Percentiles rank a stretch among this genome's conserved stretches.
These are phyloP conservation scores for Cerioporus squamosus DNA, from an alignment of 1,284 basidiomycete species.

Conservation along the genomic window DNA sequence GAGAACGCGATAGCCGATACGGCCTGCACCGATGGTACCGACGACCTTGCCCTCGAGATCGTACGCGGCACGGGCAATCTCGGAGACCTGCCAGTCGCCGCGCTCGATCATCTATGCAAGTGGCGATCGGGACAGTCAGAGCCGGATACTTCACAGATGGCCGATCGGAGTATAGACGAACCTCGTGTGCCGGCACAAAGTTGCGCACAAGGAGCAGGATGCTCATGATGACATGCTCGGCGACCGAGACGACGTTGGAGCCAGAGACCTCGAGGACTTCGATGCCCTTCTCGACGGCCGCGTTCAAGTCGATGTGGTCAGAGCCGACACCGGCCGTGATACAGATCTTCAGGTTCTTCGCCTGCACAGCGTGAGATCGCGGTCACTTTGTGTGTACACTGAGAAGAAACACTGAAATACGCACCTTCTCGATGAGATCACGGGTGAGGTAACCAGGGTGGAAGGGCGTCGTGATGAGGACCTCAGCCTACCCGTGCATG, in stretches of 20 bases:
- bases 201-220: slow-evolving; percentile 89
- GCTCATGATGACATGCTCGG: slow-evolving; percentile 87
- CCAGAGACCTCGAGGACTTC: slow-evolving; percentile 55
- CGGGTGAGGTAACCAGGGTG: slow-evolving; percentile 89
- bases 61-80: slow-evolving; percentile 80
- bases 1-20: slow-evolving; percentile 91
- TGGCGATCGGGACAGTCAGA: neutral
- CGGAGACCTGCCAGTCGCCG: slow-evolving; percentile 87
- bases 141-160: neutral
- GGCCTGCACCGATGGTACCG: slow-evolving; percentile 85
- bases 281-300: slow-evolving; percentile 82
- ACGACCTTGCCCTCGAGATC: slow-evolving; percentile 93
- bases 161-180: slow-evolving; percentile 22
- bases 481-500: slow-evolving; percentile 52
- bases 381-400: neutral
- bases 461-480: slow-evolving; percentile 92
- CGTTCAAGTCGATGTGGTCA: slow-evolving; percentile 92
- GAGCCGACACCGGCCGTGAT: slow-evolving; percentile 96
- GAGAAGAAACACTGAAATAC: neutral
- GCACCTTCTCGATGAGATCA: slow-evolving; percentile 63
- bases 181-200: slow-evolving; percentile 80
- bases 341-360: slow-evolving; percentile 91
- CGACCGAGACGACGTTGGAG: slow-evolving; percentile 87
- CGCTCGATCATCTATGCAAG: slow-evolving; percentile 73
- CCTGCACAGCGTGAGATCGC: slow-evolving; percentile 42